Evolutionary conservation across 192 early-diverging fungal genomes (phyloP).

Genomic region (Diversispora epigaea): DNA sequence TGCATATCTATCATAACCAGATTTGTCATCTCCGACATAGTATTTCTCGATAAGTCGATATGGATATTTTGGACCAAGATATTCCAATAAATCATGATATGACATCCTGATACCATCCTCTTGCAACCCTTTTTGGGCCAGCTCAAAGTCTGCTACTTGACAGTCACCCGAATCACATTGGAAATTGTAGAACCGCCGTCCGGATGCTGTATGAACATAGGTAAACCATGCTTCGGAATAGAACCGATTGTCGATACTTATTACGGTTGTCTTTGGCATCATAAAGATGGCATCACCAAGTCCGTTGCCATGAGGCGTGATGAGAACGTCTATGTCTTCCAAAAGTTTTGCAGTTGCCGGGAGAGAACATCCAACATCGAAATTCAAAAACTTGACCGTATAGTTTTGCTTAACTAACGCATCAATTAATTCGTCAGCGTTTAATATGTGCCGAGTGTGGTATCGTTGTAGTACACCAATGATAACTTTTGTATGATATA

Average conservation of each 20-base stretch:
- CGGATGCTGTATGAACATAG: slow-evolving; percentile 29
- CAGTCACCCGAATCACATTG: slow-evolving; percentile 7
- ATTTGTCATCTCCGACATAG: background rate
- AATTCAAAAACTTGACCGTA: slow-evolving; percentile 38
- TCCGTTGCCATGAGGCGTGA: slow-evolving; percentile 35
- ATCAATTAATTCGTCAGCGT: slow-evolving; percentile 33
- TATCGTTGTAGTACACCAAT: slow-evolving; percentile 38
- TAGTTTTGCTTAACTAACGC: slow-evolving; percentile 31
- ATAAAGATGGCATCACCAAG: slow-evolving; percentile 38
- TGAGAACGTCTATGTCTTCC: slow-evolving; percentile 34
- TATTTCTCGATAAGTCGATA: background rate
- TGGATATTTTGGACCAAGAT: slow-evolving; percentile 15
- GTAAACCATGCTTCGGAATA: slow-evolving; percentile 35
- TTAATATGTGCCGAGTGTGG: slow-evolving; percentile 30
- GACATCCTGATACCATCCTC: background rate
- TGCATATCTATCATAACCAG: background rate
- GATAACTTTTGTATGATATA: slow-evolving; percentile 20
- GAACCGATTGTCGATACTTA: slow-evolving; percentile 35
- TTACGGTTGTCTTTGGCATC: slow-evolving; percentile 19
- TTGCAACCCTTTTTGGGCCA: background rate
- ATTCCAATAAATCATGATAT: background rate
- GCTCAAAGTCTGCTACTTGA: background rate
- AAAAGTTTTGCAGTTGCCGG: slow-evolving; percentile 38
- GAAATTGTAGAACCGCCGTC: slow-evolving; percentile 29
- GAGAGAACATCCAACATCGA: slow-evolving; percentile 38